Conservation (phyloP, 805 yeast species). For the Kodamaea nitidulidarum region DNA sequence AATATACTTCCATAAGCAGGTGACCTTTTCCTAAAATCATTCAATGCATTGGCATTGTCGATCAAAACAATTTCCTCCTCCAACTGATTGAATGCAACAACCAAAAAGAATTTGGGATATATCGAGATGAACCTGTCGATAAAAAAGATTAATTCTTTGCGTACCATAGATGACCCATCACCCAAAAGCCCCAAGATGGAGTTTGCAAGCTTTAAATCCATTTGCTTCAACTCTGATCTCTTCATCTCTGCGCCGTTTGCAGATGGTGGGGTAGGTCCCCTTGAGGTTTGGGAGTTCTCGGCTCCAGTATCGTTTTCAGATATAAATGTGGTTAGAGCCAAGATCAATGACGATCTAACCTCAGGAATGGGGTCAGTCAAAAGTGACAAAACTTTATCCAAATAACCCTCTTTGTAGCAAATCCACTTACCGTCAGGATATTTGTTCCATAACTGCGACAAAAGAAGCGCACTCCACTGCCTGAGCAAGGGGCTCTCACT, state of each 20-base stretch:
- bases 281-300: conserved; percentile 5
- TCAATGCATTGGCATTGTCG: conserved; percentile 58
- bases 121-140: conserved; percentile 69
- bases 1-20: conserved; percentile 87
- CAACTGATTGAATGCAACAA: conserved; percentile 80
- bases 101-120: conserved; percentile 70
- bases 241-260: conserved; percentile 28
- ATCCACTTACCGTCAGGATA: conserved; percentile 73
- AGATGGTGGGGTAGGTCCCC: conserved; percentile 10
- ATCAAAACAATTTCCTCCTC: conserved; percentile 71
- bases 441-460: conserved; percentile 71
- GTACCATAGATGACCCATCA: conserved; percentile 86
- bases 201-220: conserved; percentile 67
- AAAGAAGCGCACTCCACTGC: conserved; percentile 85
- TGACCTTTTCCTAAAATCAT: conserved; percentile 59
- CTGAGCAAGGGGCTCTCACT: conserved; percentile 82
- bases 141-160: conserved; percentile 79
- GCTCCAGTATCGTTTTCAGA: conserved; percentile 41
- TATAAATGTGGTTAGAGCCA: conserved; percentile 67
- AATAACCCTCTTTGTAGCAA: conserved; percentile 59
- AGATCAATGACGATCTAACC: conserved; percentile 78
- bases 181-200: conserved; percentile 63
- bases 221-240: conserved; percentile 52
- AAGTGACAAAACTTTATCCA: conserved; percentile 51
- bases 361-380: conserved; percentile 92